Conservation (phyloP, 2,329 filamentous ascomycete genomes). For the Orbilia quercus region DNA sequence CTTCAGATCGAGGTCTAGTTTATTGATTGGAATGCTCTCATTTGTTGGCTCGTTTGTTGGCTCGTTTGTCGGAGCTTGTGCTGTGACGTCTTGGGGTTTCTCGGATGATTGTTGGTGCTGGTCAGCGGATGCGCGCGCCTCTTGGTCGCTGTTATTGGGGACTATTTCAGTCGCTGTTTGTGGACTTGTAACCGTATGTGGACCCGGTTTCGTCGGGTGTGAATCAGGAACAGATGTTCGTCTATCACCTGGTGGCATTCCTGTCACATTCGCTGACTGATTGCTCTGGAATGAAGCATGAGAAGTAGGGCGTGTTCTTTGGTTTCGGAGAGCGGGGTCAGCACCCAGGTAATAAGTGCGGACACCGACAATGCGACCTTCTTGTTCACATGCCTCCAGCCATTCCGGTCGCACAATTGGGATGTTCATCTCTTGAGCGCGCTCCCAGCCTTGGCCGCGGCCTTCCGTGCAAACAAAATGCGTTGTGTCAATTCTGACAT, state of each 20-base stretch:
- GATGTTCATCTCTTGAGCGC: constrained; percentile 96
- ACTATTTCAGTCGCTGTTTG: constrained; percentile 15
- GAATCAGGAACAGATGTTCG: constrained; percentile 33
- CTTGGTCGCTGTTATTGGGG: neutral
- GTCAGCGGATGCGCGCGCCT: neutral
- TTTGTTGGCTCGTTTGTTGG: constrained; percentile 1
- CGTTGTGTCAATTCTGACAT: constrained; percentile 94
- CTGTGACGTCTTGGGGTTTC: neutral
- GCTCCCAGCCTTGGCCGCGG: constrained; percentile 89
- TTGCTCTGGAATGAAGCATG: constrained; percentile 32
- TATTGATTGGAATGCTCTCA: neutral
- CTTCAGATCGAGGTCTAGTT: constrained; percentile 6
- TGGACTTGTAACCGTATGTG: neutral
- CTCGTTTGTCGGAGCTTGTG: neutral
- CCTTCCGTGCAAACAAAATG: constrained; percentile 98
- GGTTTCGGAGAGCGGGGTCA: constrained; percentile 63
- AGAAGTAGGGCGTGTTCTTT: constrained; percentile 31
- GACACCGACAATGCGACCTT: constrained; percentile 90
- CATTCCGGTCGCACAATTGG: constrained; percentile 96
- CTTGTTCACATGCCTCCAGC: constrained; percentile 95
- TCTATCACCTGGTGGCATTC: constrained; percentile 13
- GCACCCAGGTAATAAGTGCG: constrained; percentile 96
- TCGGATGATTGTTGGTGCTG: constrained; percentile 8
- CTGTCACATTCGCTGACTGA: neutral
- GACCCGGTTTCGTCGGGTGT: neutral